These are phyloP conservation scores for Penicillium fuscoglaucum DNA, from an alignment of 2,329 filamentous ascomycete genomes.

Conservation along the genomic window DNA sequence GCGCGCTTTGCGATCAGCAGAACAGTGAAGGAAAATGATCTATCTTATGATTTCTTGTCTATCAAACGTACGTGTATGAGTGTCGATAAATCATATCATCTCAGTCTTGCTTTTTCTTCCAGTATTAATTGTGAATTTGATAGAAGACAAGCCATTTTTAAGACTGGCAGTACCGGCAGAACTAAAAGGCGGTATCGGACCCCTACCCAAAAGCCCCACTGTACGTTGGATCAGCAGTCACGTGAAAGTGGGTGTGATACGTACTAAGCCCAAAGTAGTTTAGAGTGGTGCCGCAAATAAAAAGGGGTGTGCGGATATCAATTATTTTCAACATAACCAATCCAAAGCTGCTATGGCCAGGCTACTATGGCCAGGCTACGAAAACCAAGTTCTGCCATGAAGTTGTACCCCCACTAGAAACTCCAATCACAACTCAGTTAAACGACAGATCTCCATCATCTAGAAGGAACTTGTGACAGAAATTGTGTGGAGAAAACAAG, in stretches of 20 bases:
- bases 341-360: neutral
- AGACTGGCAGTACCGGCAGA: neutral
- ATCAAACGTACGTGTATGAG: rapidly evolving
- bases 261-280: neutral
- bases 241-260: neutral
- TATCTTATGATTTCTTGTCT: neutral
- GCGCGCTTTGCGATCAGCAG: neutral
- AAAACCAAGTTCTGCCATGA: neutral
- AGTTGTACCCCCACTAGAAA: neutral
- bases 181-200: neutral
- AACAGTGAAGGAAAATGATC: neutral
- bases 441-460: neutral
- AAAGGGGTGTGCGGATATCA: slow-evolving; percentile 1
- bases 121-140: neutral
- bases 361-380: neutral
- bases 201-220: neutral
- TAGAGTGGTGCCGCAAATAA: neutral
- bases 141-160: neutral
- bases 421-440: neutral
- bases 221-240: neutral
- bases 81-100: too few relatives aligned
- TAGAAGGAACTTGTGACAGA: neutral
- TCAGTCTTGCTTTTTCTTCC: neutral
- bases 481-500: neutral
- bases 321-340: neutral